phyloP scores from a whole-genome alignment of 495 filamentous ascomycete genomes.

The Penicillium longicatenatum region DNA sequence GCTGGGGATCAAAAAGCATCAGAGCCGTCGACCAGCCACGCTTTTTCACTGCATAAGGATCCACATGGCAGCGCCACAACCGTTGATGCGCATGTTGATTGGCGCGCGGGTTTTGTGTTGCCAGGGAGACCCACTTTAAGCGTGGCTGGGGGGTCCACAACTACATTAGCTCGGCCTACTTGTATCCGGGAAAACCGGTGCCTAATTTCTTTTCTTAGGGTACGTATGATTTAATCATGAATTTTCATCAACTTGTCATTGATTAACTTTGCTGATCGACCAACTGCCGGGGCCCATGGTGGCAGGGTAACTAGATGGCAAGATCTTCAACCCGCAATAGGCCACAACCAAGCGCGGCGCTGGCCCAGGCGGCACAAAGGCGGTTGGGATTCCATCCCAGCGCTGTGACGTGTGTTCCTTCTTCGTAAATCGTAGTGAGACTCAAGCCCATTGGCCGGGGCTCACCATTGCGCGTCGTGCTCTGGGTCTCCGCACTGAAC shows the following conservation, averaged over 20 bases:
- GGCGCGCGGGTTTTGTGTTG: conserved; percentile 3
- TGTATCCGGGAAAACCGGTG: conserved; percentile 11
- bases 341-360: conserved; percentile 62
- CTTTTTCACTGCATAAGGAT: conserved; percentile 2
- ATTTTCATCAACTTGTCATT: conserved; percentile 11
- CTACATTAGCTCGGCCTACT: not conserved
- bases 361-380: conserved; percentile 63
- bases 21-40: conserved; percentile 18
- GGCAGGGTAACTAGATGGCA: conserved; percentile 37
- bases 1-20: conserved; percentile 22
- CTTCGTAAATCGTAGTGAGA: conserved; percentile 58
- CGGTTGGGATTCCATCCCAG: conserved; percentile 70
- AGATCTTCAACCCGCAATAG: conserved; percentile 71
- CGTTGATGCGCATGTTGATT: conserved; percentile 5
- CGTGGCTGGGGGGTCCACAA: conserved; percentile 32
- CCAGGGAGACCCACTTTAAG: conserved; percentile 5
- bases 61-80: conserved; percentile 18
- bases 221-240: not conserved
- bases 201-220: conserved; percentile 33
- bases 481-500: conserved; percentile 51
- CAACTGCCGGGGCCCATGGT: conserved; percentile 11
- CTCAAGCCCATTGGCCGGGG: conserved; percentile 36
- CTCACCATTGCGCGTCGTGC: conserved; percentile 36
- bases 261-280: conserved; percentile 13
- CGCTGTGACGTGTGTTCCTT: conserved; percentile 54